Evolutionary conservation across 2,329 filamentous ascomycete genomes (phyloP), one percentile per base, ranked within the genome.

Genomic region (Simplicillium aogashimaense): DNA sequence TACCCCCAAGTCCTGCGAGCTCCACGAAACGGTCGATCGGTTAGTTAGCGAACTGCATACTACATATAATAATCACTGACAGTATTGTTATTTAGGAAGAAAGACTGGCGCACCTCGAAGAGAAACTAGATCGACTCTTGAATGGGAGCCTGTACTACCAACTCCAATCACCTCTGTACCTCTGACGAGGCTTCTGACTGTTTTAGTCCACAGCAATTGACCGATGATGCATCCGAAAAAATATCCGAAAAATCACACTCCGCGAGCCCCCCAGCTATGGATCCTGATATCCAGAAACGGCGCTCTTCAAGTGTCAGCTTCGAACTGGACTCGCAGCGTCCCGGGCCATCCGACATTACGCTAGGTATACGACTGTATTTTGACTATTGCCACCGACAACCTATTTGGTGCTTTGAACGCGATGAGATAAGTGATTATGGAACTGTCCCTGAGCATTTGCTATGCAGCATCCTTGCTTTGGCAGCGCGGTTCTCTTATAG

Each of bases 61-160:
- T 9, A 25, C 9, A 6, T 9, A 25, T 25, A 6, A 25, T 9
- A 25, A 25, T 6, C 6, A 9, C 20, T 25, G 38, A 28, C 10
- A 20, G 14, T 28, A 16, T 15, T 25, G 16, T 38, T 35, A 17
- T 39, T 39, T 47, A 72, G 69, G 67, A 69, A 46, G 69, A 72
- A 50, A 60, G 69, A 46, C 55, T 72, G n/a, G 67, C 67, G 12
- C 64, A 66, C 38, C 47, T 72, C 32, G 69, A 72, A 54, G 67
- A 71, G 53, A 72, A 72, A 50, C 60, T 72, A 36, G 67, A 72
- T 52, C 63, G 66, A 43, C 57, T 72, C 39, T 53, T 72, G 15
- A 70, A 57, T 36, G 66, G 67, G 40, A 62, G 53, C 20, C 20
- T 25, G 20, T 25, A 25, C 20, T 25, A 9, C 20, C 20, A 25